Conservation (phyloP, 306 rosid species). For the Adenanthera pavonina region DNA sequence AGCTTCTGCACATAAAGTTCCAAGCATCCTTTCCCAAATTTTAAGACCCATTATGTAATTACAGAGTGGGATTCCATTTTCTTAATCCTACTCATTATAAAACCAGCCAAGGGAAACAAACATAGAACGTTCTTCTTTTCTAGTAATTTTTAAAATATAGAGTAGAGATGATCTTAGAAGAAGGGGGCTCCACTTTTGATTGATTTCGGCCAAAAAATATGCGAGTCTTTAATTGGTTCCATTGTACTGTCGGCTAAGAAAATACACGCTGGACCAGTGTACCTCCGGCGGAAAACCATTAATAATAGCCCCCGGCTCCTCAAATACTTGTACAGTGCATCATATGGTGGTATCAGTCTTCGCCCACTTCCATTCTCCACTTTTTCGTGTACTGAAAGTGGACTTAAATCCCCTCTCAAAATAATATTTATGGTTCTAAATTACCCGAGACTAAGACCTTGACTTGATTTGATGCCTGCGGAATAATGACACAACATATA, state of each 20-base stretch:
- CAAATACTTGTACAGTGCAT: conserved; percentile 41
- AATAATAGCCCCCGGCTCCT: conserved; percentile 57
- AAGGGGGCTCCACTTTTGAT: conserved; percentile 30
- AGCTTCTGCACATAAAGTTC: conserved; percentile 22
- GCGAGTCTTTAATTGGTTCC: conserved; percentile 41
- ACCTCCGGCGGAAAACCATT: conserved; percentile 40
- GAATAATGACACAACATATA: too few species aligned
- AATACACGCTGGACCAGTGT: conserved; percentile 44
- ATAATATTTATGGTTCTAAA: conserved; percentile 32
- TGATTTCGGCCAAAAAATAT: conserved; percentile 39
- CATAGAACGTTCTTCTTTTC: conserved; percentile 20
- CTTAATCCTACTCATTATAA: conserved; percentile 33
- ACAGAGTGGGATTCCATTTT: conserved; percentile 1
- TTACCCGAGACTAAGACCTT: background rate
- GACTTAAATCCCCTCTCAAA: conserved; percentile 12
- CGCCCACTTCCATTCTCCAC: conserved; percentile 37
- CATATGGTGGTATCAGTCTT: conserved; percentile 49
- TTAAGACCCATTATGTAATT: conserved; percentile 30
- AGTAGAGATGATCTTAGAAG: conserved; percentile 22
- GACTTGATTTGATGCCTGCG: conserved; percentile 3
- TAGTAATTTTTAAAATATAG: background rate
- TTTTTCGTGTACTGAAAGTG: conserved; percentile 40
- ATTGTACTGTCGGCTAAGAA: conserved; percentile 40
- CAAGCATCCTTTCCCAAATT: conserved; percentile 28
- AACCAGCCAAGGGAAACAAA: conserved; percentile 22